A percentile compares a stretch with the other conserved stretches of the same genome.
These are phyloP conservation scores for Dipodascopsis uninucleata DNA, from an alignment of 805 yeast genomes.

Conservation along the genomic window DNA sequence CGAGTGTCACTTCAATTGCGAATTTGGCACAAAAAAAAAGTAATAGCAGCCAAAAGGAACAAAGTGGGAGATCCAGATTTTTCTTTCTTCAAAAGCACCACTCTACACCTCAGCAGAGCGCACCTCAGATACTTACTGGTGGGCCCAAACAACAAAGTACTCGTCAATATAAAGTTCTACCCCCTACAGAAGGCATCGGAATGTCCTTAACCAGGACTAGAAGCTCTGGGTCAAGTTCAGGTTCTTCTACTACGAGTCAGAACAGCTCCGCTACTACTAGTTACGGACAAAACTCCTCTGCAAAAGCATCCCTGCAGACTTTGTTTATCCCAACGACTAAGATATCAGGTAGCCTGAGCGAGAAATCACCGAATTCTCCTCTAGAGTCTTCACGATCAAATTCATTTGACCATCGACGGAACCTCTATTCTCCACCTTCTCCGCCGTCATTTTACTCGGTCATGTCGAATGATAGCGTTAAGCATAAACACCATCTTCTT, in stretches of 20 bases:
- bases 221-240: slow-evolving; percentile 18
- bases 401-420: slow-evolving; percentile 15
- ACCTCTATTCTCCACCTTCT: slow-evolving; percentile 11
- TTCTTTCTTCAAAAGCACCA: slow-evolving; percentile 13
- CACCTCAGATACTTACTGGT: slow-evolving; percentile 19
- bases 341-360: neutral
- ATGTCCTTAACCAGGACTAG: neutral
- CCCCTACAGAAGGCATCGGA: neutral
- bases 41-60: neutral
- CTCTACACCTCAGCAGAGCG: slow-evolving; percentile 1
- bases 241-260: slow-evolving; percentile 16
- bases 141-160: slow-evolving; percentile 11
- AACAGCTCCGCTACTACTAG: slow-evolving; percentile 12
- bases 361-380: slow-evolving; percentile 9
- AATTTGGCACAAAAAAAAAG: slow-evolving; percentile 10
- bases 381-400: slow-evolving; percentile 4
- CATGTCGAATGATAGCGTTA: slow-evolving; percentile 7
- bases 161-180: slow-evolving; percentile 13
- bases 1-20: slow-evolving; percentile 15
- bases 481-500: slow-evolving; percentile 38
- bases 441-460: slow-evolving; percentile 9
- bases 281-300: slow-evolving; percentile 2
- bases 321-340: slow-evolving; percentile 4
- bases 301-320: slow-evolving; percentile 8
- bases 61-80: slow-evolving; percentile 13